Evolutionary conservation across 2,329 filamentous ascomycete genomes (phyloP).

Genomic region (Nemania bipapillata): DNA sequence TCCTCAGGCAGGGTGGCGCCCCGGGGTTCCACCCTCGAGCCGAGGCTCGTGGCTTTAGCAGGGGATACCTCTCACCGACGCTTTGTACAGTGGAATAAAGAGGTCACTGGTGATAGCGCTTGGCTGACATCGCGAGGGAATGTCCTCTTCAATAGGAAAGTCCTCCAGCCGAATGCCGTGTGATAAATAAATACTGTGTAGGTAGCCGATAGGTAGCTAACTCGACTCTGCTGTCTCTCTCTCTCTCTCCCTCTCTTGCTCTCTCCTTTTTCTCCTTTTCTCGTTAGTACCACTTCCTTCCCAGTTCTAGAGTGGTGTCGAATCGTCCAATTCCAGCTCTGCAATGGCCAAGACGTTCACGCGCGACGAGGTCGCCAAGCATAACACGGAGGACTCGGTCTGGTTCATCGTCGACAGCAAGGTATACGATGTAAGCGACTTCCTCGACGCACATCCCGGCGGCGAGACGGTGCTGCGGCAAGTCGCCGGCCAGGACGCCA

Average conservation of each 20-base stretch:
- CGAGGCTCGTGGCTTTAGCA: constrained; percentile 31
- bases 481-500: constrained; percentile 84
- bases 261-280: not conserved
- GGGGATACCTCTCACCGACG: not conserved
- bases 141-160: constrained; percentile 16
- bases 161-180: constrained; percentile 11
- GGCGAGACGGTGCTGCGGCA: constrained; percentile 82
- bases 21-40: constrained; percentile 10
- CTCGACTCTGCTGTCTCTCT: not conserved
- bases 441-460: constrained; percentile 85
- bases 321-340: not conserved
- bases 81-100: not conserved
- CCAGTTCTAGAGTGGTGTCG: not conserved
- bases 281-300: not conserved
- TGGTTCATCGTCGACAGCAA: constrained; percentile 89
- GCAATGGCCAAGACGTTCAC: constrained; percentile 61
- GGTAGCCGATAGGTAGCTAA: not conserved
- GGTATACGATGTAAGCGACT: constrained; percentile 88
- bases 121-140: constrained; percentile 9
- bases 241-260: not conserved
- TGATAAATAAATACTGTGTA: constrained; percentile 21
- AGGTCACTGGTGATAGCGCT: constrained; percentile 23
- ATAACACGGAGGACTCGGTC: constrained; percentile 78
- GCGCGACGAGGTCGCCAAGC: constrained; percentile 75
- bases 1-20: not conserved